Evolutionary conservation across 345 rosid species (phyloP), one percentile per base, ranked within the genome.

Genomic region (Eucalyptus lansdowneana): DNA sequence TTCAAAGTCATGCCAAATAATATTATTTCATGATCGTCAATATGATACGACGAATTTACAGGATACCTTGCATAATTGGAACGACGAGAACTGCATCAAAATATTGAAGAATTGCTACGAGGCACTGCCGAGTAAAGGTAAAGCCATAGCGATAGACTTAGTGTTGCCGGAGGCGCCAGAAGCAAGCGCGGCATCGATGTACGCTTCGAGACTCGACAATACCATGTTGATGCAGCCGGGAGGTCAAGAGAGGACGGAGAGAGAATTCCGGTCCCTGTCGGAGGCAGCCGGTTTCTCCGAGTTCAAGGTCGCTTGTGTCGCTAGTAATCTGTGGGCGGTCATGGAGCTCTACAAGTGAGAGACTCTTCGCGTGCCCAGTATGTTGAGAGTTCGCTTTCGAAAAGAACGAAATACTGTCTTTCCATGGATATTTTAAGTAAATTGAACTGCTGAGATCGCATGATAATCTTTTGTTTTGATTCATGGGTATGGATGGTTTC

Each of bases 41-140:
- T 45, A 21, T 86, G 37, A 47, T 15, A 27, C 16, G 6, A 86
- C 29, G 7, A 27, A 34, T 7, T 22, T 80, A 49, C 86, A 91
- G 90, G 91, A 88, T 24, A 80, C 90, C 14, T 86, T 88, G 76
- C 92, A 91, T 34, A 89, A 91, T 44, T 91, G 93, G 93, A 58
- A 86, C 7, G 93, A 89, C 44, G 91, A 90, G 58, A 86, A 86
- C 85, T 89, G 88, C 60, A 54, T 90, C 16, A 86, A 89, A 50
- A 87, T 92, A 40, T 58, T 92, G 60, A 88, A 72, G 44, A 92
- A 92, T 49, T 69, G 89, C 56, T 90, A 86, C 5, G 86, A 89
- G 58, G 90, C 88, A 6, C 25, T 90, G n/a, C 90, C 90, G 8
- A 47, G 72, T 22, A 88, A 88, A 14, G 93, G 93, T 34, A 90